These are phyloP conservation scores for Aspergillus asperescens DNA, from an alignment of 495 filamentous ascomycete species.

Conservation along the genomic window DNA sequence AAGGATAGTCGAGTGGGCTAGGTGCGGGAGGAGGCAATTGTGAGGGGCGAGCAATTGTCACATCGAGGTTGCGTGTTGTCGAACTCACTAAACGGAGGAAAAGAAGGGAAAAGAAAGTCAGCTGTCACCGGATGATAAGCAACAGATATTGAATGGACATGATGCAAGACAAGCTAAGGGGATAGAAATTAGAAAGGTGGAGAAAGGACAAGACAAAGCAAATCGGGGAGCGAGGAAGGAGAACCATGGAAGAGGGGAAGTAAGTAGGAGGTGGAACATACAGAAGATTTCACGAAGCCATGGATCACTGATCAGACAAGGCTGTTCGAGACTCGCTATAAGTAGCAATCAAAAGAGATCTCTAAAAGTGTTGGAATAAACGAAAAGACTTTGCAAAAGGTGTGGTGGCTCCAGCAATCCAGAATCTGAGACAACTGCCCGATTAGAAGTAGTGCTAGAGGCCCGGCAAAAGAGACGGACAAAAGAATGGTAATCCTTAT, in stretches of 20 bases:
- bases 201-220: conserved; percentile 18
- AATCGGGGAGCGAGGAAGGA: conserved; percentile 21
- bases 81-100: conserved; percentile 26
- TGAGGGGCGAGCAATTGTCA: conserved; percentile 21
- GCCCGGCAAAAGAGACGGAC: neutral
- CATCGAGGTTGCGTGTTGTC: conserved; percentile 33
- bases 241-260: conserved; percentile 13
- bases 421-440: conserved; percentile 8
- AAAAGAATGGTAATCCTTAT: neutral
- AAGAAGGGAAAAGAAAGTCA: conserved; percentile 12
- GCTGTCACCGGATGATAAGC: conserved; percentile 18
- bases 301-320: neutral
- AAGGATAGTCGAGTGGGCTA: conserved; percentile 3
- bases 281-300: conserved; percentile 28
- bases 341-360: neutral
- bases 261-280: conserved; percentile 28
- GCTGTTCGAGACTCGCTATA: neutral
- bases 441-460: neutral
- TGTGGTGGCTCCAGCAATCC: neutral
- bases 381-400: neutral
- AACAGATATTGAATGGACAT: conserved; percentile 14
- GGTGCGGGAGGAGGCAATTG: conserved; percentile 12
- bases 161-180: conserved; percentile 18
- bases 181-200: conserved; percentile 18
- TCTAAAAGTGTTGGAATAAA: neutral